Evolutionary conservation across 2,329 filamentous ascomycete species (phyloP), one percentile per base, ranked within the genome.

Genomic region (Microsporum canis): DNA sequence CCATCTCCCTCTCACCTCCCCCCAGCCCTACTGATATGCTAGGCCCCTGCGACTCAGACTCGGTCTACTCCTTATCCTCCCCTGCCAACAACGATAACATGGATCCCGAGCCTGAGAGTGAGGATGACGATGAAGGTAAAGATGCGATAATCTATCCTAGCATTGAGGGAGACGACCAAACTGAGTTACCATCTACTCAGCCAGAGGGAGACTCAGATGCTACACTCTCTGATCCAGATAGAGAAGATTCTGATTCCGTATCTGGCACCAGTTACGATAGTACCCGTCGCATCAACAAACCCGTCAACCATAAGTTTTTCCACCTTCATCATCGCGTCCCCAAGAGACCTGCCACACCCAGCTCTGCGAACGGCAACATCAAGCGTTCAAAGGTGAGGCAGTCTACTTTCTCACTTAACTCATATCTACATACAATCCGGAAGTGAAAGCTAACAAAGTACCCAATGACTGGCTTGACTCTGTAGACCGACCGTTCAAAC

Each of bases 301-400:
- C 51, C 14, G 51, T 55, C 14, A 55, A 55, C 51, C 51, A 55
- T 17, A 29, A 55, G n/a, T 55, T 55, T 14, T 55, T 55, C 51
- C 36, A 55, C 17, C 51, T 55, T 7, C 51, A 55, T 17, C 51
- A 55, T 8, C 51, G 51, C 3, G 23, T 55, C 5, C 6, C 31
- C 2, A 55, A 55, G 33, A 12, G 51, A 23, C n/a, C 12, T 7
- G 31, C 29, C 12, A 31, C 51, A 4, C 2, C 4, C n/a, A 34
- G 31, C 17, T 4, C 17, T 55, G 12, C 14, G 29, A 33, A 27
- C 23, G 45, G 33, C 5, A n/a, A 17, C 17, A 8, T 14, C n/a
- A 55, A 55, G n/a, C 51, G 51, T 34, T 6, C 31, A 23, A 55
- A 55, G 51, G 51, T 55, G 33, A 51, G 45, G 3, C 27, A 3